Base-by-base conservation (phyloP, 2,329 filamentous ascomycete species). In the Aspergillus versicolor region DNA sequence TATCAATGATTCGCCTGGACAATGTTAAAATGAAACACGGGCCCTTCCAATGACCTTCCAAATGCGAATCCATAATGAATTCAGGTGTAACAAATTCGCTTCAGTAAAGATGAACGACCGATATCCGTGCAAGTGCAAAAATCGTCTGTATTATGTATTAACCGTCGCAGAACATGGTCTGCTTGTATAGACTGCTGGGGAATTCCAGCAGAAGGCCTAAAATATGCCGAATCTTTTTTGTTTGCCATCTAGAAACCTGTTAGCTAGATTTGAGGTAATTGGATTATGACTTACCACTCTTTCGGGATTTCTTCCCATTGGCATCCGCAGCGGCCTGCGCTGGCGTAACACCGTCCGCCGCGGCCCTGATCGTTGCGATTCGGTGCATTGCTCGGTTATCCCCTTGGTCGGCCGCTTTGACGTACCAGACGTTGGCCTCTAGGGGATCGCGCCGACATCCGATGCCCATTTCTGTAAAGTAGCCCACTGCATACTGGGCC, bases 381-480 rank as follows among this genome's bases (percentile, higher is more conserved):
- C 94, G 85, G 68, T 94, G 89, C 73, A 89, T 93, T 50, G 94
- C 94, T 57, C 92, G 86, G 67, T 94, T 90, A 68, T 97, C 92
- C 46, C 93, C 94, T 49, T 91, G 85, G 64, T 96, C 93, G 15
- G 94, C 93, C 5, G 94, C 94, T 74, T 90, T 91, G 65, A 99
- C 93, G 72, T 99, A 99, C 93, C 92, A 97, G 32, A 96, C 90
- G 69, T 99, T 99, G 65, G 94, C 93, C 74, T 97, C 92, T 43
- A 99, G 83, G n/a, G 93, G 87, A 72, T 99, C 94, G 48, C 91
- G 87, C 38, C 92, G 89, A 73, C 92, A 97, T 49, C 94, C 94
- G 66, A 99, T 97, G 61, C 94, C 94, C 90, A 95, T 96, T 74
- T 99, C 94, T 5, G 92, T 97, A 73, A 99, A 99, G 76, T 97